Conservation (phyloP, 371 early-diverging fungal species). For the Vairimorpha necatrix region DNA sequence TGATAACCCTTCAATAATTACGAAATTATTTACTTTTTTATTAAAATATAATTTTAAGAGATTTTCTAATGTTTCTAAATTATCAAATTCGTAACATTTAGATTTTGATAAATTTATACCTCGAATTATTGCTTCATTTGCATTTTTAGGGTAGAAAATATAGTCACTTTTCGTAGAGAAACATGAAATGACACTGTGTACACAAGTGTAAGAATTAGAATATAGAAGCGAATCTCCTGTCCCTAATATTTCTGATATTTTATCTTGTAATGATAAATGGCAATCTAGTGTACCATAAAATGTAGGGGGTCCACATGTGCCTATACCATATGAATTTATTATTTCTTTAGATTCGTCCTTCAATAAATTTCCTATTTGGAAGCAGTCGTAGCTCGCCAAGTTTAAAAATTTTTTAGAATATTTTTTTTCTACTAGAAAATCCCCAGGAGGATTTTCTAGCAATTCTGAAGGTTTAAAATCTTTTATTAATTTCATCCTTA, state of each 20-base stretch:
- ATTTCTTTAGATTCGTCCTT: conserved; percentile 76
- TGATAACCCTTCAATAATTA: conserved; percentile 90
- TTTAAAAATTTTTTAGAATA: not conserved
- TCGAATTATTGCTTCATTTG: conserved; percentile 59
- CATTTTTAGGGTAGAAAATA: conserved; percentile 70
- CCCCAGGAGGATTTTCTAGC: not conserved
- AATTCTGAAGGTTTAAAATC: conserved; percentile 32
- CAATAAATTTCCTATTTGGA: conserved; percentile 26
- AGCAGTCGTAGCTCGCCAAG: conserved; percentile 44
- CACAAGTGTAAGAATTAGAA: conserved; percentile 86
- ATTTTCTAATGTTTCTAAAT: conserved; percentile 45
- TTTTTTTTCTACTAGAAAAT: not conserved
- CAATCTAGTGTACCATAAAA: conserved; percentile 98
- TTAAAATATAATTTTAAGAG: conserved; percentile 43
- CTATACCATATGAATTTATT: conserved; percentile 89
- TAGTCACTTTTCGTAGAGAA: conserved; percentile 91
- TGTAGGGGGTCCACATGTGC: conserved; percentile 92
- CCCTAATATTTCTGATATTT: conserved; percentile 77
- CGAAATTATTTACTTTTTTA: conserved; percentile 72
- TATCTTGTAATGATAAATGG: conserved; percentile 85
- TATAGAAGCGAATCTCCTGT: conserved; percentile 86
- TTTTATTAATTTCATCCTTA: conserved; percentile 17
- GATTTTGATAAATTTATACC: conserved; percentile 58
- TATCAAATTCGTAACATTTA: conserved; percentile 49
- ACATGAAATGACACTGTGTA: conserved; percentile 86